A percentile compares a stretch with the other conserved stretches of the same genome.
Conservation (phyloP, 2,329 filamentous ascomycete species). For the Ophiosphaerella korrae region DNA sequence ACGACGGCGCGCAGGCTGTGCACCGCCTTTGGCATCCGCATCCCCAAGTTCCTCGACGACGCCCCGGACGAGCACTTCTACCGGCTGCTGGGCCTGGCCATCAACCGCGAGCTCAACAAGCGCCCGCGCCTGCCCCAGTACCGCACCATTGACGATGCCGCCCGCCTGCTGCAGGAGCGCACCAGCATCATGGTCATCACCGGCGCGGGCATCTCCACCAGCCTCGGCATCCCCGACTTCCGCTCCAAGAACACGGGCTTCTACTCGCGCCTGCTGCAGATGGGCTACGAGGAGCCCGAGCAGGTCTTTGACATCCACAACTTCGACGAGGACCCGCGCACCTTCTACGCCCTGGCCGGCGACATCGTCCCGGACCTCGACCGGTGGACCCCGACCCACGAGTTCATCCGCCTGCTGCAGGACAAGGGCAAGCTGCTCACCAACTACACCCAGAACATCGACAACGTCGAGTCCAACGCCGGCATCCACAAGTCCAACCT, state of each 20-base stretch:
- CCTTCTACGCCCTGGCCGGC: slow-evolving; percentile 90
- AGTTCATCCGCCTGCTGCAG: slow-evolving; percentile 89
- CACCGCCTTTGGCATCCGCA: slow-evolving; percentile 80
- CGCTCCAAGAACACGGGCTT: slow-evolving; percentile 91
- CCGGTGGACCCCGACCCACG: slow-evolving; percentile 87
- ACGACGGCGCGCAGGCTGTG: slow-evolving; percentile 83
- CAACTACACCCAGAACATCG: slow-evolving; percentile 98
- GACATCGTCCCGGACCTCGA: slow-evolving; percentile 84
- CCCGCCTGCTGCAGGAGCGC: slow-evolving; percentile 72
- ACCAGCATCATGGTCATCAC: slow-evolving; percentile 92
- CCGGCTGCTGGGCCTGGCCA: slow-evolving; percentile 73
- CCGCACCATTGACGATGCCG: slow-evolving; percentile 88
- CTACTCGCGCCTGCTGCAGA: slow-evolving; percentile 80
- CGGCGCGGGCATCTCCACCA: slow-evolving; percentile 95
- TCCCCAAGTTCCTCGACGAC: slow-evolving; percentile 75
- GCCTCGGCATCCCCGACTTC: slow-evolving; percentile 95
- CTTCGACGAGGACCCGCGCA: slow-evolving; percentile 82
- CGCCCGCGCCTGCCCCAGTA: slow-evolving; percentile 78
- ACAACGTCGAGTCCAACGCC: slow-evolving; percentile 88
- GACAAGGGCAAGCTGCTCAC: slow-evolving; percentile 87
- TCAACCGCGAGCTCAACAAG: slow-evolving; percentile 80
- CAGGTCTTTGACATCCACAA: slow-evolving; percentile 92
- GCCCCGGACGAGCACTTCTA: slow-evolving; percentile 76
- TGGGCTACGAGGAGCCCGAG: slow-evolving; percentile 82
- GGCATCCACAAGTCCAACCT: slow-evolving; percentile 82